Base-by-base conservation (phyloP, 225 moss, liverwort and hornwort genomes). In the Straminergon stramineum region DNA sequence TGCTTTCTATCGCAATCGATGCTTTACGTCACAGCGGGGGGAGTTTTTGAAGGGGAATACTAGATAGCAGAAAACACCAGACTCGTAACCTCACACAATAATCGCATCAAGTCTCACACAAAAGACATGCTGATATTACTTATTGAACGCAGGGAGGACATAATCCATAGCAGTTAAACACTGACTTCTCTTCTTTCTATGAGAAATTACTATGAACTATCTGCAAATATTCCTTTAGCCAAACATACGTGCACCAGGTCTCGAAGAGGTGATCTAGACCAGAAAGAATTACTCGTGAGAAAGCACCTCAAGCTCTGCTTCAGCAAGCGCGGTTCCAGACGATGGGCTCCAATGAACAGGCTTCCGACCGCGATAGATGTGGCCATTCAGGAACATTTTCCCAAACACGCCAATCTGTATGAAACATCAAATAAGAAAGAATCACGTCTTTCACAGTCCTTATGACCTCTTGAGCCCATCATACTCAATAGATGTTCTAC, bases 311-410 rank as follows among this genome's bases (percentile, higher is more conserved):
- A 99, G 99, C 95, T 99, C 99, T 79, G 99, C 99, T 93, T 99
- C 99, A 63, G 99, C 99, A 90, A 99, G 94, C 73, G 99, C 99
- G 51, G 99, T 99, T 89, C 95, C 93, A 68, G 99, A 99, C 56
- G 99, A 99, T 69, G 99, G 99, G 84, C 99, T 99, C 99, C 99
- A 99, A 78, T 99, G 96, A 51, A 99, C 97, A 91, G 99, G 99
- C 88, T 97, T 99, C 71, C 92, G 96, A 81, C 99, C 99, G 91
- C 99, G 92, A 89, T 97, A 99, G 51, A 99, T 99, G 87, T 99
- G 97, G 45, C 99, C 97, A 90, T 96, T 99, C 74, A 99, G 86
- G 61, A 97, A 93, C 99, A 99, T 99, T 92, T 95, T 93, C 24
- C 96, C 97, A 90, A 99, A 99, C 57, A 99, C 99, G 56, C 96